phyloP scores from a whole-genome alignment of 225 moss, liverwort and hornwort genomes.

The Ulota crispa region DNA sequence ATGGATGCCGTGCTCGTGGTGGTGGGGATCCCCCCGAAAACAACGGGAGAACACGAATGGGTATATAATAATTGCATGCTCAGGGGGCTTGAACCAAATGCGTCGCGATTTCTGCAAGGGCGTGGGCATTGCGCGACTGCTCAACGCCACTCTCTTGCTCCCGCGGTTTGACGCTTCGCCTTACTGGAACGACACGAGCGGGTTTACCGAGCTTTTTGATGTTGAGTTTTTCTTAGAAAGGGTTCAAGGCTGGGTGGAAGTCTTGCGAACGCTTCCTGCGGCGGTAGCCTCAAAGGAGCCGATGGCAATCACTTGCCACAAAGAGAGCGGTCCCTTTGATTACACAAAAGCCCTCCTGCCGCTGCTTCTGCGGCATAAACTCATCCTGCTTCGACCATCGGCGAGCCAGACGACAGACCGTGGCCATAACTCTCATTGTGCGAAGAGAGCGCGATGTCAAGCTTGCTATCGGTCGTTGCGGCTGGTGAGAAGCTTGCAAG shows the following conservation, averaged over 20 bases:
- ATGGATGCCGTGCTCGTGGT: constrained; percentile 43
- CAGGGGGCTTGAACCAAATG: constrained; percentile 59
- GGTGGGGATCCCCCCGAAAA: constrained; percentile 24
- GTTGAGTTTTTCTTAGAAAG: constrained; percentile 35
- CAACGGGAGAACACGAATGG: constrained; percentile 24
- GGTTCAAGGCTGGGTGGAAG: constrained; percentile 38
- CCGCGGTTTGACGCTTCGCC: constrained; percentile 40
- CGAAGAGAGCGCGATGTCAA: constrained; percentile 43
- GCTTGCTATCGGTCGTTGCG: constrained; percentile 44
- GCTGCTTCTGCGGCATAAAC: constrained; percentile 27
- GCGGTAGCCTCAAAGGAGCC: constrained; percentile 17
- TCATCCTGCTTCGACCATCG: constrained; percentile 43
- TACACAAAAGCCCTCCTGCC: constrained; percentile 38
- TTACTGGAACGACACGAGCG: constrained; percentile 61
- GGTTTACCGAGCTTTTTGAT: constrained; percentile 48
- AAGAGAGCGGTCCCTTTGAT: constrained; percentile 28
- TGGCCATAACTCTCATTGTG: neutral
- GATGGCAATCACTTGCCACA: constrained; percentile 33
- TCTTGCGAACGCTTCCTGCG: constrained; percentile 32
- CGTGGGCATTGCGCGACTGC: constrained; percentile 45
- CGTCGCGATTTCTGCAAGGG: constrained; percentile 57
- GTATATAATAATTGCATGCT: constrained; percentile 36
- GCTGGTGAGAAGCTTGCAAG: constrained; percentile 20
- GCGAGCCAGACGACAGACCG: constrained; percentile 37
- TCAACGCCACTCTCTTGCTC: constrained; percentile 50